These are phyloP conservation scores for Mucor plumbeus DNA, from an alignment of 371 early-diverging fungal genomes.

Conservation along the genomic window DNA sequence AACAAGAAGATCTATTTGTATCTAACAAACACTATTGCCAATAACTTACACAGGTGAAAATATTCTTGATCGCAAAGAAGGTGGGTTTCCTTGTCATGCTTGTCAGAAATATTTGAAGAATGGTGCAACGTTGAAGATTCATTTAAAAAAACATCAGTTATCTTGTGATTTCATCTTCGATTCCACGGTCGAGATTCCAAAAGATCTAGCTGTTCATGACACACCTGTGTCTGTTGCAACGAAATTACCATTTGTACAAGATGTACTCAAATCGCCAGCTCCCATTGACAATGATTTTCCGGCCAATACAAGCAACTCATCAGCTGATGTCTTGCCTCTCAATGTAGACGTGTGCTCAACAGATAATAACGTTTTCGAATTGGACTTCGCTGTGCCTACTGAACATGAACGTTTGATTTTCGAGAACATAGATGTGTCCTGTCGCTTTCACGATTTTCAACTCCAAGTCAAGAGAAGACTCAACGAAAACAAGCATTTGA, in stretches of 20 bases:
- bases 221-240: neutral
- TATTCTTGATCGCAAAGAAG: neutral
- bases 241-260: too few relatives aligned
- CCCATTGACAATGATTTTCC: too few relatives aligned
- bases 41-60: neutral
- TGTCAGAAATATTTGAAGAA: neutral
- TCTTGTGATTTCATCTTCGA: too few relatives aligned
- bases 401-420: neutral
- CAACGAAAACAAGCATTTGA: neutral
- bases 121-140: neutral
- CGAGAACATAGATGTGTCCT: neutral
- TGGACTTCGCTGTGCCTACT: neutral
- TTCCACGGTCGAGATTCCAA: neutral
- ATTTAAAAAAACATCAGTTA: too few relatives aligned
- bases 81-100: neutral
- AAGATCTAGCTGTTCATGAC: neutral
- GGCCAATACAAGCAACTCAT: neutral
- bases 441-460: neutral
- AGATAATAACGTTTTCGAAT: neutral
- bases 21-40: neutral
- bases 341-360: neutral
- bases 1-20: neutral
- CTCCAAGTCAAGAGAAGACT: neutral
- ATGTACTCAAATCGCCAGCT: too few relatives aligned
- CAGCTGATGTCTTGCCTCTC: neutral